Evolutionary conservation across 148 eudicot genomes (phyloP), one percentile per base, ranked within the genome.

Genomic region (Spergularia marina): DNA sequence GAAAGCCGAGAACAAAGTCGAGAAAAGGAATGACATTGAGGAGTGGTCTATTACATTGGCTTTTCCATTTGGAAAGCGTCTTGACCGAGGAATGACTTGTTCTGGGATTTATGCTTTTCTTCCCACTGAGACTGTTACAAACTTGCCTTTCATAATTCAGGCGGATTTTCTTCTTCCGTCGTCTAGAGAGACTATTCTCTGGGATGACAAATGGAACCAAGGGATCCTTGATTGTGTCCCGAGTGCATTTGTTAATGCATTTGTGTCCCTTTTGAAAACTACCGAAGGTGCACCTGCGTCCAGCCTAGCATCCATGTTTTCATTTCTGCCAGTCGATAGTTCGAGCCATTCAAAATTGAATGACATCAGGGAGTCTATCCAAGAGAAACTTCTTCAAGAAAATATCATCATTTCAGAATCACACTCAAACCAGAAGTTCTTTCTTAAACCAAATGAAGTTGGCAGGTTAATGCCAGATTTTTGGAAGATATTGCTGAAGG

Each of bases 91-190:
- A 67, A 80, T 73, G 76, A 78, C 53, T 5, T 74, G 82, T n/a
- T 78, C 89, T 51, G 93, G 96, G 5, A 84, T 91, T 36, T 89
- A 85, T 49, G 87, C 92, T 11, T 91, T 87, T 40, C 89, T 91
- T 59, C 92, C 96, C 0, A 91, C 96, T 4, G 92, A 89, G 73
- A 87, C 84, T 78, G 87, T 89, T 17, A 91, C 96, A 0, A 87
- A 91, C 68, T 83, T 91, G 58, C 96, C 92, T 0, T 89, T 91
- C 74, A 86, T 89, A 41, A 86, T 89, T 55, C 92, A 89, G 72
- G 91, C 92, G 3, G 91, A 91, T 85, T 91, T 91, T 60, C 85
- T 91, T 51, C 84, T 90, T 14, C 86, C 91, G 12, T 86, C 94
- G 1, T 90, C 94, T 0, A 82, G 96, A 39, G 96, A 91, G 73